Base-by-base conservation (phyloP, 768 basidiomycete genomes). In the Termitomyces sp. region DNA sequence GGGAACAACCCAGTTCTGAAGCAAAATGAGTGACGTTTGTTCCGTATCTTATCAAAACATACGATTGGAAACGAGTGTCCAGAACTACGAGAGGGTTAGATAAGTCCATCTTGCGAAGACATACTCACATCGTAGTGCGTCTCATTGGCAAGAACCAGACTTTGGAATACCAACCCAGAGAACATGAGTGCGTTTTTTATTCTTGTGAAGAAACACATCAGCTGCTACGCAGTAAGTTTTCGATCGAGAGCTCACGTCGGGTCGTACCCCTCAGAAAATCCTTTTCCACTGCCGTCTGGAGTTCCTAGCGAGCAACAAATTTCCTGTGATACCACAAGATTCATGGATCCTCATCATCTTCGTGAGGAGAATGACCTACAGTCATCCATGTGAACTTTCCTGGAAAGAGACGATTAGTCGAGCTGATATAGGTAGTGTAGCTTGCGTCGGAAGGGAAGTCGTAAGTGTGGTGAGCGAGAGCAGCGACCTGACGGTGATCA, bases 381-480 rank as follows among this genome's bases (percentile, higher is more conserved):
- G 73, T 73, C 74, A 76, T 76, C 74, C 73, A 74, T 16, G 71
- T 74, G 8, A 58, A 49, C 55, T 71, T 74, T 2, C 70, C 69
- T 2, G 71, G 69, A 43, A 65, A 71, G 24, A 58, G 41, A 0
- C 60, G 55, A 13, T 70, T 68, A 13, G 68, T 67, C 24, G 57
- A 69, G 41, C 60, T 68, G 52, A 71, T 56, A 38, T 70, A 74
- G 3, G 66, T 66, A 0, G 63, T 60, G 50, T 76, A 76, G 56
- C 66, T 68, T 5, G 68, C 56, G 55, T 76, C 76, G n/a, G 65
- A 70, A 3, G 75, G 73, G 63, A 78, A 79, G 50, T 75, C 74
- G 59, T 78, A 79, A n/a, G 75, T 76, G 58, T 79, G 77, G 52
- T 77, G 77, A 13, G 71, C 72, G 28, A 78, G 60, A 13, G 72